A percentile compares a stretch with the other conserved stretches of the same genome.
phyloP scores from a whole-genome alignment of 2,329 filamentous ascomycete genomes.

The Byssochlamys sp. region DNA sequence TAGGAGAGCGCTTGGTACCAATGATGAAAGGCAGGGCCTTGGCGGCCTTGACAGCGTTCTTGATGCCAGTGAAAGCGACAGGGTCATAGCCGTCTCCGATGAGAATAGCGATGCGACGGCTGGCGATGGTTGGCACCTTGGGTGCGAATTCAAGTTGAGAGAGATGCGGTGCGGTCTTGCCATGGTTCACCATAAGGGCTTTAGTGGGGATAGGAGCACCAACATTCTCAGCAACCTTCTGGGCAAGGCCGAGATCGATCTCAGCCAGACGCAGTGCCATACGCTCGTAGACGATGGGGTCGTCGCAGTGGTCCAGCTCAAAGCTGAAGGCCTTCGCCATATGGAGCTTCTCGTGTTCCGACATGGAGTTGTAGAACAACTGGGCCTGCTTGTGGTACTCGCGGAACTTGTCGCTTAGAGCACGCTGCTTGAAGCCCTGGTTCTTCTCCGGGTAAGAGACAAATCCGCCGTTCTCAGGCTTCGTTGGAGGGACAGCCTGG shows the following conservation, averaged over 20 bases:
- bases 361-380: constrained; percentile 72
- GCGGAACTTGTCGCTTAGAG: constrained; percentile 60
- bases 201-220: constrained; percentile 51
- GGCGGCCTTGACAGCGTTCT: constrained; percentile 52
- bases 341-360: constrained; percentile 56
- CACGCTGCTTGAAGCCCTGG: constrained; percentile 59
- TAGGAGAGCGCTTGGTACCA: constrained; percentile 54
- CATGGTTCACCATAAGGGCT: constrained; percentile 51
- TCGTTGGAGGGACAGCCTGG: constrained; percentile 53
- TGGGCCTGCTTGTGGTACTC: constrained; percentile 72
- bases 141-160: constrained; percentile 65
- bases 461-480: constrained; percentile 55
- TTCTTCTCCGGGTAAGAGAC: constrained; percentile 58
- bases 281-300: constrained; percentile 63
- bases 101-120: constrained; percentile 55
- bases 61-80: constrained; percentile 54
- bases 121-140: constrained; percentile 55
- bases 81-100: constrained; percentile 36
- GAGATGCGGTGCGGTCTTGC: constrained; percentile 55
- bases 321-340: constrained; percentile 54
- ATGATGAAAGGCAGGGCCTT: constrained; percentile 62
- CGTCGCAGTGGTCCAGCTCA: constrained; percentile 73
- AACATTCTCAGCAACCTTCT: constrained; percentile 59
- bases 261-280: constrained; percentile 59
- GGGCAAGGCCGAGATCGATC: constrained; percentile 61